Evolutionary conservation across 305 asterid genomes (phyloP).

Genomic region (Fraxinus dipetala): DNA sequence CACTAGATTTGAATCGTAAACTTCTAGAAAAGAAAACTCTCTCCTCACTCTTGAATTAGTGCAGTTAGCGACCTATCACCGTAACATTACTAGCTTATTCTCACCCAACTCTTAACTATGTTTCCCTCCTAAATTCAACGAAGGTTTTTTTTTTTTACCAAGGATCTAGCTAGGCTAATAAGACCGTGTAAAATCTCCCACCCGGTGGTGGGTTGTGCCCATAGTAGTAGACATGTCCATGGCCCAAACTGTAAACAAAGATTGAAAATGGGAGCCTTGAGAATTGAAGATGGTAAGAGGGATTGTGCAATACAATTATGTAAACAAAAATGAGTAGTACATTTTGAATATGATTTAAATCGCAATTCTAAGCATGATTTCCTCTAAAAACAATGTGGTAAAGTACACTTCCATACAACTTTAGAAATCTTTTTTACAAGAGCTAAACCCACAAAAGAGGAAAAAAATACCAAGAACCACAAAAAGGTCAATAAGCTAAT

Average conservation of each 20-base stretch:
- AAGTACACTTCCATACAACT: background rate
- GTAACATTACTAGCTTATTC: background rate
- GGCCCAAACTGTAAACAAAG: no score
- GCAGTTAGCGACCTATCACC: background rate
- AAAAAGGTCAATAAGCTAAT: background rate
- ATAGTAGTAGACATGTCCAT: no score
- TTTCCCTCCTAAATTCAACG: background rate
- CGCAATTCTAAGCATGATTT: background rate
- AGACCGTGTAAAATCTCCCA: background rate
- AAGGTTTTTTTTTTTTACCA: background rate
- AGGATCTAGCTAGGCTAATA: background rate
- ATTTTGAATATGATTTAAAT: background rate
- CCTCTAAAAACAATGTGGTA: background rate
- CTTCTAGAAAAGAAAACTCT: background rate
- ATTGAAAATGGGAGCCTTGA: no score
- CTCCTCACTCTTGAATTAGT: background rate
- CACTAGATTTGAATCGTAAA: background rate
- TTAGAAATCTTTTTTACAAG: background rate
- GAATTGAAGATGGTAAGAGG: background rate
- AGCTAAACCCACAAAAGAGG: background rate
- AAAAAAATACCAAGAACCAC: background rate
- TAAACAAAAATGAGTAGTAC: background rate
- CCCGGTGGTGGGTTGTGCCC: background rate
- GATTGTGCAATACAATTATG: background rate
- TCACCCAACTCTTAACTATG: background rate